phyloP scores from a whole-genome alignment of 1,284 basidiomycete species.

The Leccinum subrobustum region DNA sequence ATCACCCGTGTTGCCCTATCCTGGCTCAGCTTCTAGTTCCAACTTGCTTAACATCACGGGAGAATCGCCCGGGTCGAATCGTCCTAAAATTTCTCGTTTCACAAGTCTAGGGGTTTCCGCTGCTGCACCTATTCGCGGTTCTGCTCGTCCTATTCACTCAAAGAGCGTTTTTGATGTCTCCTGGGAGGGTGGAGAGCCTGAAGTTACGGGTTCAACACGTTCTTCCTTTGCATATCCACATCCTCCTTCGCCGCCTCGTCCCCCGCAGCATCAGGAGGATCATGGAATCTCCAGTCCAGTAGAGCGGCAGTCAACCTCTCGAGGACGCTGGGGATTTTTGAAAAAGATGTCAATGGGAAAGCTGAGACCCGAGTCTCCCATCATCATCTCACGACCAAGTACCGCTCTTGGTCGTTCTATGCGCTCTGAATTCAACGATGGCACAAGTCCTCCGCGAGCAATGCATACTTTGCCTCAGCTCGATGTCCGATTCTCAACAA shows the following conservation, averaged over 20 bases:
- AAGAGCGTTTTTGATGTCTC: slow-evolving; percentile 47
- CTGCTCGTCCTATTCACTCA: slow-evolving; percentile 46
- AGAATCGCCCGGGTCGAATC: slow-evolving; percentile 36
- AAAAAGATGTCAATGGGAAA: slow-evolving; percentile 97
- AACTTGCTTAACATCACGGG: slow-evolving; percentile 48
- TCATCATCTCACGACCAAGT: slow-evolving; percentile 23
- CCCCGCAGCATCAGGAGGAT: slow-evolving; percentile 12
- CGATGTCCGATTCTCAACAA: slow-evolving; percentile 68
- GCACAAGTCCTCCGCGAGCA: slow-evolving; percentile 26
- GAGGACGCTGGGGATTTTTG: slow-evolving; percentile 85
- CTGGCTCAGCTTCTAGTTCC: slow-evolving; percentile 60
- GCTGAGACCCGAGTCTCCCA: slow-evolving; percentile 58
- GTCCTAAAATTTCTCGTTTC: slow-evolving; percentile 48
- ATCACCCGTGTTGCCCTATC: slow-evolving; percentile 48
- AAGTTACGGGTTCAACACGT: slow-evolving; percentile 15
- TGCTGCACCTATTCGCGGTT: slow-evolving; percentile 34
- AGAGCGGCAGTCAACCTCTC: slow-evolving; percentile 27
- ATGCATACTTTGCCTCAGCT: slow-evolving; percentile 53
- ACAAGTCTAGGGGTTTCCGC: slow-evolving; percentile 61
- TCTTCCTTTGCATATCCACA: slow-evolving; percentile 29
- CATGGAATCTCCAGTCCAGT: slow-evolving; percentile 20
- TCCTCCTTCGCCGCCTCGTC: slow-evolving; percentile 29
- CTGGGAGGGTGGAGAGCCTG: slow-evolving; percentile 26
- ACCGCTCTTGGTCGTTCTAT: slow-evolving; percentile 21
- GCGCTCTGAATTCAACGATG: slow-evolving; percentile 18